These are phyloP conservation scores for Aegilops speltoides DNA, from an alignment of 176 grass and related monocot species.

Conservation along the genomic window DNA sequence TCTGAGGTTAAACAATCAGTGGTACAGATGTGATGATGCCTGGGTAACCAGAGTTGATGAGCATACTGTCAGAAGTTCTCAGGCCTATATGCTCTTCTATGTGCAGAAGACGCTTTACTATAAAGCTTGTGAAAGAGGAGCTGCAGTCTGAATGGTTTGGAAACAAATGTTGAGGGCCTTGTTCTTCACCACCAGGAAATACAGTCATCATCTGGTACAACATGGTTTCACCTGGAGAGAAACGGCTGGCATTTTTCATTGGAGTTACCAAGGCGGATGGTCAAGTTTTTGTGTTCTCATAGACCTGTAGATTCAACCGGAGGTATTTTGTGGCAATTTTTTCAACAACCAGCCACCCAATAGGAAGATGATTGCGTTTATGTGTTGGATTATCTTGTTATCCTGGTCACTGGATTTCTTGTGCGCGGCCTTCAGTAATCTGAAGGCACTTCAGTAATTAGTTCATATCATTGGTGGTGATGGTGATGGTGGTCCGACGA, in stretches of 20 bases:
- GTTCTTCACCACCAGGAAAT: background rate
- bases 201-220: background rate
- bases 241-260: background rate
- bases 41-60: constrained; percentile 90
- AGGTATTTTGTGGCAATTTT: constrained; percentile 28
- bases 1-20: constrained; percentile 72
- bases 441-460: constrained; percentile 8
- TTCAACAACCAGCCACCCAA: constrained; percentile 31
- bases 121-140: constrained; percentile 68
- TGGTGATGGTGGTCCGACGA: background rate
- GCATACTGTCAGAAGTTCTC: constrained; percentile 71
- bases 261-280: background rate
- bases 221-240: background rate
- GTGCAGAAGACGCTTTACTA: constrained; percentile 94
- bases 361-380: constrained; percentile 4
- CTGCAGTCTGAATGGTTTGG: constrained; percentile 26
- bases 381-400: background rate
- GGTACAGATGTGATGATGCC: constrained; percentile 98
- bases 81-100: constrained; percentile 99
- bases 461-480: constrained; percentile 21
- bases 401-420: constrained; percentile 8
- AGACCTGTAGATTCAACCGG: constrained; percentile 15
- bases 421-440: background rate
- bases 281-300: constrained; percentile 37
- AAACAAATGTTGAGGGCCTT: background rate